These are phyloP conservation scores for Coemansia sp. DNA, from an alignment of 192 early-diverging fungal species.

Conservation along the genomic window DNA sequence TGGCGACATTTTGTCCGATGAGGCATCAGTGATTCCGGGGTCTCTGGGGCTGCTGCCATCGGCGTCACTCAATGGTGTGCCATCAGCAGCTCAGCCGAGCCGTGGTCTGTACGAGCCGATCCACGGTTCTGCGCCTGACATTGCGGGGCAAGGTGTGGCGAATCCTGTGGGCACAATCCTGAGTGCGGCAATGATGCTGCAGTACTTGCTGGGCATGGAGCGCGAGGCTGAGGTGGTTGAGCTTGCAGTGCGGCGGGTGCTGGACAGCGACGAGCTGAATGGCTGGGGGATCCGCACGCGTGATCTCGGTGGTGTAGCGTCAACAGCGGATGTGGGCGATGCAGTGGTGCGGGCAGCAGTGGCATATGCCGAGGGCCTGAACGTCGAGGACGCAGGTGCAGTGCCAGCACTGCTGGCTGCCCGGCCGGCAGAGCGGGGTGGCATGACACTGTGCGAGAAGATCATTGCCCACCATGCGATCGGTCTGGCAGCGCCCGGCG, in stretches of 20 bases:
- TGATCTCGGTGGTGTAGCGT: conserved; percentile 82
- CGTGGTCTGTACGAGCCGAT: conserved; percentile 98
- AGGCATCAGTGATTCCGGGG: conserved; percentile 93
- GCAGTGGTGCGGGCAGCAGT: conserved; percentile 76
- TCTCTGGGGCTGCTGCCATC: conserved; percentile 90
- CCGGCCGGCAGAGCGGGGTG: conserved; percentile 60
- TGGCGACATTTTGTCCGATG: conserved; percentile 97
- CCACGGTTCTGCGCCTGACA: conserved; percentile 98
- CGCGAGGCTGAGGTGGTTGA: conserved; percentile 90
- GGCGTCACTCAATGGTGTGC: conserved; percentile 86
- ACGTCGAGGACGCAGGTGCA: conserved; percentile 53
- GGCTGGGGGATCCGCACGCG: conserved; percentile 79
- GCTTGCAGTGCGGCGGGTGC: conserved; percentile 84
- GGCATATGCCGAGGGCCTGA: conserved; percentile 62
- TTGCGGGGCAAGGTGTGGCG: conserved; percentile 93
- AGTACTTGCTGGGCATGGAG: conserved; percentile 90
- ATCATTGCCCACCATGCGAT: conserved; percentile 76
- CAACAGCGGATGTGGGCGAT: conserved; percentile 91
- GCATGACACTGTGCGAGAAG: conserved; percentile 76
- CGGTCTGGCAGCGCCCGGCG: conserved; percentile 62
- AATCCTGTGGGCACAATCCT: conserved; percentile 99
- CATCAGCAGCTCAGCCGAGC: conserved; percentile 66
- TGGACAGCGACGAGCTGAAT: conserved; percentile 75
- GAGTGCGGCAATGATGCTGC: conserved; percentile 88
- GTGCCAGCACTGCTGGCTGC: conserved; percentile 44